A percentile compares a stretch with the other conserved stretches of the same genome.
These are phyloP conservation scores for Lactarius hengduanensis DNA, from an alignment of 768 basidiomycete species.

Conservation along the genomic window DNA sequence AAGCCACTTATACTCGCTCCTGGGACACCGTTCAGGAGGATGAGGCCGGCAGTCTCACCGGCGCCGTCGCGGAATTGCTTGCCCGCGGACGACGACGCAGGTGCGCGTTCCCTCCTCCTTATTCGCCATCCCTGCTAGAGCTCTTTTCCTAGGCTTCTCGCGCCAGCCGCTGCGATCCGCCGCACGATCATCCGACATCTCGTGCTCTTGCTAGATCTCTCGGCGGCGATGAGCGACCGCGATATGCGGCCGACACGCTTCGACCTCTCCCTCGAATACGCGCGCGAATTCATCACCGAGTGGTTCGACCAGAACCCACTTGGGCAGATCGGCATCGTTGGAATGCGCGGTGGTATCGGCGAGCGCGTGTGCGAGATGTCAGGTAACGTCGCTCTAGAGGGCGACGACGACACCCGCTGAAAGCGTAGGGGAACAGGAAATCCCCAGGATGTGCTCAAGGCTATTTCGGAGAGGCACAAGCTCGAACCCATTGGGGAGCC, in stretches of 20 bases:
- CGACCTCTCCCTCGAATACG: slow-evolving; percentile 85
- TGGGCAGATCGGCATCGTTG: slow-evolving; percentile 93
- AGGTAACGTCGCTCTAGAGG: slow-evolving; percentile 50
- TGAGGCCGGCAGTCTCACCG: slow-evolving; percentile 85
- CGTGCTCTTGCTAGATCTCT: slow-evolving; percentile 88
- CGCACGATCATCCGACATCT: slow-evolving; percentile 96
- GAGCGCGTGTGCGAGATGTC: slow-evolving; percentile 92
- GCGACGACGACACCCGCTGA: neutral
- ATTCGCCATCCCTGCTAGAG: slow-evolving; percentile 4
- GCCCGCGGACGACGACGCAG: slow-evolving; percentile 82
- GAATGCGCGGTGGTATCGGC: slow-evolving; percentile 87
- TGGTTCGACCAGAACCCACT: slow-evolving; percentile 99
- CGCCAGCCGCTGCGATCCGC: slow-evolving; percentile 83
- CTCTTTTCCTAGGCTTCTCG: slow-evolving; percentile 55
- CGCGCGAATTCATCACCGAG: slow-evolving; percentile 87
- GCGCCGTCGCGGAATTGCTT: slow-evolving; percentile 86
- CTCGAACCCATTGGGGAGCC: slow-evolving; percentile 91
- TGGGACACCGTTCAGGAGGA: slow-evolving; percentile 99
- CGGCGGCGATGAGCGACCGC: slow-evolving; percentile 88
- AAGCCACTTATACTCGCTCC: slow-evolving; percentile 85
- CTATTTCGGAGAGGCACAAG: slow-evolving; percentile 81
- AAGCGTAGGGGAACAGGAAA: slow-evolving; percentile 59
- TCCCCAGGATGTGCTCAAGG: slow-evolving; percentile 91
- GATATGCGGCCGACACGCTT: slow-evolving; percentile 96
- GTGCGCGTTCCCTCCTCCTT: slow-evolving; percentile 41